A percentile compares a stretch with the other conserved stretches of the same genome.
Conservation (phyloP, 345 rosid species). For the Geranium rotundifolium region DNA sequence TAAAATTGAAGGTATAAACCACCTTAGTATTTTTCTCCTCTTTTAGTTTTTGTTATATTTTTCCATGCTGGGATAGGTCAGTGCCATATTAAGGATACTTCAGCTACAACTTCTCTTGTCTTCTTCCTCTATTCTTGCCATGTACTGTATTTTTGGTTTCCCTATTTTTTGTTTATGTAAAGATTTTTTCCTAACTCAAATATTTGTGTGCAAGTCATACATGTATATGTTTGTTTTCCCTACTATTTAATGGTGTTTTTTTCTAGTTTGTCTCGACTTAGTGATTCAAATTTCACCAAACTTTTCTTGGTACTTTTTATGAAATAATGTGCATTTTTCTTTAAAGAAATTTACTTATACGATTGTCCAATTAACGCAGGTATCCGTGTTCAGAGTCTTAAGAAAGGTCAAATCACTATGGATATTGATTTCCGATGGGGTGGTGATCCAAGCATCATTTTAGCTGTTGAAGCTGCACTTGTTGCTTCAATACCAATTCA, state of each 20-base stretch:
- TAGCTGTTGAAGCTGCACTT: constrained; percentile 85
- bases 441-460: constrained; percentile 93
- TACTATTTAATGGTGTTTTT: neutral
- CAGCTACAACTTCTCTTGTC: neutral
- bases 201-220: no score
- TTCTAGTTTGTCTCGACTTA: no score
- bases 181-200: neutral
- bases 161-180: neutral
- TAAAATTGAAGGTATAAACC: constrained; percentile 78
- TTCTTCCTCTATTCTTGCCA: neutral
- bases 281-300: no score
- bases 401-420: constrained; percentile 93
- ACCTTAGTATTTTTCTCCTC: neutral
- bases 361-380: constrained; percentile 39
- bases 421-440: constrained; percentile 98
- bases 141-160: neutral
- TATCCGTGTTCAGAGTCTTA: constrained; percentile 92
- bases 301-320: no score
- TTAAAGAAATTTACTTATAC: constrained; percentile 3
- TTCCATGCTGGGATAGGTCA: neutral
- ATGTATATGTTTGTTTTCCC: neutral
- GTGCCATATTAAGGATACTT: neutral
- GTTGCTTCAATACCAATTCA: constrained; percentile 99
- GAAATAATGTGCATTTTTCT: neutral
- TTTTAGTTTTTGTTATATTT: constrained; percentile 1